phyloP scores from a whole-genome alignment of 805 yeast species.

The Candida nitratophila region DNA sequence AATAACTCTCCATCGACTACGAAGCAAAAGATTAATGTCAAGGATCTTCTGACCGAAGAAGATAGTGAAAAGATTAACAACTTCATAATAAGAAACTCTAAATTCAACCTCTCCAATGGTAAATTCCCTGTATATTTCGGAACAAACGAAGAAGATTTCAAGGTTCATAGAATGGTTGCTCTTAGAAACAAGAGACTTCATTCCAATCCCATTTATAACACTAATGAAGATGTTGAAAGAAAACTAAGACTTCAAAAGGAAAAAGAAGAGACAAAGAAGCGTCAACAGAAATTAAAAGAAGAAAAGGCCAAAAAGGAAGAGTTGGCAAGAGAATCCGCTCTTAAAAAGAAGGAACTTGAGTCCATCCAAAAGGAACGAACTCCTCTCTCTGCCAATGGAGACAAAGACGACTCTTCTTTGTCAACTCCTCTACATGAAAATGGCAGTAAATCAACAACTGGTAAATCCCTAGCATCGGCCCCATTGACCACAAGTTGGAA shows the following conservation, averaged over 20 bases:
- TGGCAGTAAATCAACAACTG: not conserved
- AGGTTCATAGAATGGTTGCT: constrained; percentile 15
- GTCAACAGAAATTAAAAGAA: not conserved
- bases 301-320: not conserved
- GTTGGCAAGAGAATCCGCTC: not conserved
- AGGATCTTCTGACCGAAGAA: constrained; percentile 3
- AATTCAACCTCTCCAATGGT: constrained; percentile 1
- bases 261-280: not conserved
- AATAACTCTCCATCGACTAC: not conserved
- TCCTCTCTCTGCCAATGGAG: not conserved
- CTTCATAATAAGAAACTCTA: constrained; percentile 12
- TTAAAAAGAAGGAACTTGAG: not conserved
- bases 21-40: not conserved
- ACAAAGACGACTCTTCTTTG: not conserved
- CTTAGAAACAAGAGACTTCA: constrained; percentile 15
- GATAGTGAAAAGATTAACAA: constrained; percentile 24
- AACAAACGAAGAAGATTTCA: constrained; percentile 24
- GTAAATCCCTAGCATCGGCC: not conserved
- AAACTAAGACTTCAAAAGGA: not conserved
- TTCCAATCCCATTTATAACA: constrained; percentile 13
- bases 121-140: constrained; percentile 26
- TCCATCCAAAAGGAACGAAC: not conserved
- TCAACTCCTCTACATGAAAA: not conserved
- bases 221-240: constrained; percentile 2
- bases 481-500: constrained; percentile 2